These are phyloP conservation scores for Paramecium bursaria DNA, from an alignment of 73 alveolate species.

Conservation along the genomic window DNA sequence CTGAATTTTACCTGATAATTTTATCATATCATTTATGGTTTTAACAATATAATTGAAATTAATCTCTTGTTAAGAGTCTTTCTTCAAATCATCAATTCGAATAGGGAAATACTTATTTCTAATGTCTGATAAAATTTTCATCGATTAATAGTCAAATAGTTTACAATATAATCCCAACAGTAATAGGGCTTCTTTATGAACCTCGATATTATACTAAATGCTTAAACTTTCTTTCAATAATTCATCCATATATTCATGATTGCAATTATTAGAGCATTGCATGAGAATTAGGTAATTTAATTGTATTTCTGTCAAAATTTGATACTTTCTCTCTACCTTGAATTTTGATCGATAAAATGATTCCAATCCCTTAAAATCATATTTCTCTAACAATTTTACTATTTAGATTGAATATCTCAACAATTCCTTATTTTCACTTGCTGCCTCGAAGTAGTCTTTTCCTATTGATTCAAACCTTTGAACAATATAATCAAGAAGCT, in stretches of 20 bases:
- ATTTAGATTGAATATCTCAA: background rate
- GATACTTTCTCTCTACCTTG: constrained; percentile 15
- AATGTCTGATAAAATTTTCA: background rate
- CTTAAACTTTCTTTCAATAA: background rate
- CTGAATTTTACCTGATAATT: constrained; percentile 52
- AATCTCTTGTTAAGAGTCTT: constrained; percentile 51
- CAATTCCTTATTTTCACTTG: constrained; percentile 11
- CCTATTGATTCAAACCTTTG: constrained; percentile 1
- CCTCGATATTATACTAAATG: background rate
- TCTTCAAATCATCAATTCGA: constrained; percentile 37
- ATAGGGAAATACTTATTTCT: constrained; percentile 57
- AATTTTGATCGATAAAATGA: background rate
- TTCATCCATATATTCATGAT: background rate
- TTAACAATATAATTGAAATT: constrained; percentile 38
- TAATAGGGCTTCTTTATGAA: constrained; percentile 25
- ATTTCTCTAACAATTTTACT: constrained; percentile 21
- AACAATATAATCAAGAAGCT: constrained; percentile 34
- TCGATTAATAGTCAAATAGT: background rate
- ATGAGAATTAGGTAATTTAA: background rate
- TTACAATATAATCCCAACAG: constrained; percentile 46
- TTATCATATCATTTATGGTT: constrained; percentile 52
- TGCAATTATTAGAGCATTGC: background rate
- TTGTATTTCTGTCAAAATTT: constrained; percentile 1
- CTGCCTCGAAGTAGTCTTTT: background rate
- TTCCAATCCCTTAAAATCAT: background rate